These are phyloP conservation scores for Dorcoceras hygrometricum DNA, from an alignment of 257 asterid genomes.

Conservation along the genomic window DNA sequence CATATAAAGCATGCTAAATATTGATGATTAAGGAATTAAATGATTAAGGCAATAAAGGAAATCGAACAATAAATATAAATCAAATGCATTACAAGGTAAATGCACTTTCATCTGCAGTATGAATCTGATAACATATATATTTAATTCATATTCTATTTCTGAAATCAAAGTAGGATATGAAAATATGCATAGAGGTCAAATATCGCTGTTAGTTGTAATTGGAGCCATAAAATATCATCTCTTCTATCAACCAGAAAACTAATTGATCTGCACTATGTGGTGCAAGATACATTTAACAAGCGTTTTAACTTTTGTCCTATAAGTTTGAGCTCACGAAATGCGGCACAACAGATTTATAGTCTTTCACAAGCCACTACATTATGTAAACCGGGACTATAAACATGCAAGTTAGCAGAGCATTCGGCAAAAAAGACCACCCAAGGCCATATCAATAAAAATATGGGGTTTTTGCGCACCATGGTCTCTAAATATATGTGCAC, in stretches of 20 bases:
- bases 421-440: no score
- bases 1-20: conserved; percentile 13
- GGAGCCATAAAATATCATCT: conserved; percentile 3
- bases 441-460: no score
- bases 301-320: no score
- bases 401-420: no score
- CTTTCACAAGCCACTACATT: no score
- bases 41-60: background rate
- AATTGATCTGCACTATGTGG: background rate
- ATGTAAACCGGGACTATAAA: no score
- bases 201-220: conserved; percentile 5
- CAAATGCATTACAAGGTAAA: background rate
- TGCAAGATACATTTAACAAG: no score
- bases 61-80: conserved; percentile 10
- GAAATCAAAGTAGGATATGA: background rate
- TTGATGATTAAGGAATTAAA: conserved; percentile 9
- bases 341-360: no score
- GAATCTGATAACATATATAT: conserved; percentile 1
- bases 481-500: no score
- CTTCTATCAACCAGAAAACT: conserved; percentile 2
- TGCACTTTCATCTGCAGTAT: background rate
- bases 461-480: no score
- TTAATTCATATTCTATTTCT: background rate
- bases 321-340: no score
- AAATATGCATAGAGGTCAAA: background rate